Percentiles rank a stretch among this genome's conserved stretches.
phyloP scores from a whole-genome alignment of 495 filamentous ascomycete genomes.

The Wilcoxina mikolae region DNA sequence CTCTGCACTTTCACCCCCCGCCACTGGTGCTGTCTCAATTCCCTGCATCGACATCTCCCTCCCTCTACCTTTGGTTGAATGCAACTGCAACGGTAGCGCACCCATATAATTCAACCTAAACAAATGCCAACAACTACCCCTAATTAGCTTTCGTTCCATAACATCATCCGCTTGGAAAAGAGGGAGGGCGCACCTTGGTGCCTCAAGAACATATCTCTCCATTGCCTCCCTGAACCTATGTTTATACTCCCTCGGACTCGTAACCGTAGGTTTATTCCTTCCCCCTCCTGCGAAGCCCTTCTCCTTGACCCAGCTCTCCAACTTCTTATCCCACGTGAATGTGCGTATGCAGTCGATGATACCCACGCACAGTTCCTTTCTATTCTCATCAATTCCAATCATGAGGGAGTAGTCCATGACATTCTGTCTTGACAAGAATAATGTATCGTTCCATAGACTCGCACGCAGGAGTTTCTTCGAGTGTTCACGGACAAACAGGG shows the following conservation, averaged over 20 bases:
- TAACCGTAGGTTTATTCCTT: slow-evolving; percentile 80
- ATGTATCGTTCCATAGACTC: slow-evolving; percentile 86
- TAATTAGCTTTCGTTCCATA: slow-evolving; percentile 9
- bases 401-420: slow-evolving; percentile 99
- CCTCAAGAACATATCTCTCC: slow-evolving; percentile 72
- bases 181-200: slow-evolving; percentile 41
- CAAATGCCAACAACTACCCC: slow-evolving; percentile 54
- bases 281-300: slow-evolving; percentile 71
- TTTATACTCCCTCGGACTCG: slow-evolving; percentile 94
- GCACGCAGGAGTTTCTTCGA: slow-evolving; percentile 56
- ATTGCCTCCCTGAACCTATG: slow-evolving; percentile 91
- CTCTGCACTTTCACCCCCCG: neutral
- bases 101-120: slow-evolving; percentile 41
- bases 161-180: neutral
- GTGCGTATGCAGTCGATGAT: slow-evolving; percentile 98
- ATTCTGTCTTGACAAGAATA: slow-evolving; percentile 80
- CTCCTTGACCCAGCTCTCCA: slow-evolving; percentile 98
- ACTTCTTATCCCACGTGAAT: slow-evolving; percentile 98
- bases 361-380: slow-evolving; percentile 83
- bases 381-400: slow-evolving; percentile 85
- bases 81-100: slow-evolving; percentile 8
- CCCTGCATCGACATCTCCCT: neutral
- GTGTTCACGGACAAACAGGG: slow-evolving; percentile 80
- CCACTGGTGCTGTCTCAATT: neutral
- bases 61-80: neutral